phyloP scores from a whole-genome alignment of 2,329 filamentous ascomycete species.

The Colletotrichum incanum region DNA sequence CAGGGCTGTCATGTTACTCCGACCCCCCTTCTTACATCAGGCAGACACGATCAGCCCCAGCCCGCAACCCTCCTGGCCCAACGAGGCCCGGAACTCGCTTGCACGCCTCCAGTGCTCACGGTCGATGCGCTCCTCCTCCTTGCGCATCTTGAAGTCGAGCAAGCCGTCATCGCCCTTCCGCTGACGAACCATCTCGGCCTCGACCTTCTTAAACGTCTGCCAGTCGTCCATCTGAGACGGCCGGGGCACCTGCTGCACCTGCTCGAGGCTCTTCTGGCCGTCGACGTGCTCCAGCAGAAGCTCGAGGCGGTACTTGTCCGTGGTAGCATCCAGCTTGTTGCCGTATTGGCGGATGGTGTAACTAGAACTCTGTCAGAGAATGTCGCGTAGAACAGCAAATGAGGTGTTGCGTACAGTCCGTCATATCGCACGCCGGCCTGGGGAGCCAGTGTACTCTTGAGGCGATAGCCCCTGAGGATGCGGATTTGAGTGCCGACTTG shows the following conservation, averaged over 20 bases:
- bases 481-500: slow-evolving; percentile 66
- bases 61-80: slow-evolving; percentile 29
- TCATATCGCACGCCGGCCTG: slow-evolving; percentile 70
- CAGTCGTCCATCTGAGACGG: slow-evolving; percentile 73
- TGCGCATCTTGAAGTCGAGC: slow-evolving; percentile 41
- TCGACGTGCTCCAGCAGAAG: slow-evolving; percentile 63
- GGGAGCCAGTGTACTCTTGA: slow-evolving; percentile 68
- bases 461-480: slow-evolving; percentile 66
- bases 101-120: slow-evolving; percentile 43
- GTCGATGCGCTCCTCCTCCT: slow-evolving; percentile 42
- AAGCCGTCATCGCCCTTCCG: slow-evolving; percentile 40
- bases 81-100: slow-evolving; percentile 40
- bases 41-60: slow-evolving; percentile 29
- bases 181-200: slow-evolving; percentile 41
- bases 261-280: slow-evolving; percentile 59
- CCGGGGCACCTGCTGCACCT: slow-evolving; percentile 62
- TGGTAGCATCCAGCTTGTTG: slow-evolving; percentile 57
- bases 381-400: not conserved
- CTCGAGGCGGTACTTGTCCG: slow-evolving; percentile 60
- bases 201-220: slow-evolving; percentile 62
- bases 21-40: not conserved
- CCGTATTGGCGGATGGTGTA: slow-evolving; percentile 67
- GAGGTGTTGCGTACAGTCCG: slow-evolving; percentile 63
- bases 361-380: slow-evolving; percentile 50
- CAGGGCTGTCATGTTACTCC: not conserved